Conservation (phyloP, 164 flowering plant genomes). For the Buxus sempervirens region DNA sequence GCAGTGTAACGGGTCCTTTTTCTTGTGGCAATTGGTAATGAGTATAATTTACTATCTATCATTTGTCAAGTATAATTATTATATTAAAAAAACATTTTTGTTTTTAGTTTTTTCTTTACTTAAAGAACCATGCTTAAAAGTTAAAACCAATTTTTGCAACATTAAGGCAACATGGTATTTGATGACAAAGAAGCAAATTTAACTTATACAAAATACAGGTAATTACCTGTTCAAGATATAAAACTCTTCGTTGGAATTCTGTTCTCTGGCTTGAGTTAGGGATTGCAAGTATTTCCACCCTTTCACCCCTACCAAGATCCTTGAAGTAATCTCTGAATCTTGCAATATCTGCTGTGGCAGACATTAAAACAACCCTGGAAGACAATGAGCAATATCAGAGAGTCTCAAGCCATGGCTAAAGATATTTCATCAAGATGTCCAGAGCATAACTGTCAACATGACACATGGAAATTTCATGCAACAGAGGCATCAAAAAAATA, state of each 20-base stretch:
- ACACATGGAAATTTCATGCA: not conserved
- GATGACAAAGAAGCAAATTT: not conserved
- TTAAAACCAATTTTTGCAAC: no score
- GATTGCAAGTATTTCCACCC: slow-evolving; percentile 90
- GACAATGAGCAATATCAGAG: slow-evolving; percentile 12
- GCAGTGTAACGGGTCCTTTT: no score
- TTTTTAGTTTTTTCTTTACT: no score
- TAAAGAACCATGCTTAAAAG: no score
- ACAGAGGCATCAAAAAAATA: not conserved
- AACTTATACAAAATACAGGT: not conserved
- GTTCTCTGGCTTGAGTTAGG: slow-evolving; percentile 56
- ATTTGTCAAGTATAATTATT: no score
- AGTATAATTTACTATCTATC: no score
- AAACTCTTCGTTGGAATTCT: slow-evolving; percentile 57
- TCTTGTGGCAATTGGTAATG: no score
- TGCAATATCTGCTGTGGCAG: slow-evolving; percentile 88
- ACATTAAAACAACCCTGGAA: slow-evolving; percentile 93
- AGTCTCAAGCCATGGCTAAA: not conserved
- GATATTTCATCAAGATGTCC: not conserved
- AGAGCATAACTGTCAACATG: not conserved
- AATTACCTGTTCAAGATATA: slow-evolving; percentile 84
- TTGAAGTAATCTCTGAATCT: slow-evolving; percentile 85
- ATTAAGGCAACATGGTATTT: no score
- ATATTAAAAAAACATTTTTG: no score
- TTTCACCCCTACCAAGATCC: slow-evolving; percentile 88